phyloP scores from a whole-genome alignment of 2,329 filamentous ascomycete species.

The Diaporthe batatas region DNA sequence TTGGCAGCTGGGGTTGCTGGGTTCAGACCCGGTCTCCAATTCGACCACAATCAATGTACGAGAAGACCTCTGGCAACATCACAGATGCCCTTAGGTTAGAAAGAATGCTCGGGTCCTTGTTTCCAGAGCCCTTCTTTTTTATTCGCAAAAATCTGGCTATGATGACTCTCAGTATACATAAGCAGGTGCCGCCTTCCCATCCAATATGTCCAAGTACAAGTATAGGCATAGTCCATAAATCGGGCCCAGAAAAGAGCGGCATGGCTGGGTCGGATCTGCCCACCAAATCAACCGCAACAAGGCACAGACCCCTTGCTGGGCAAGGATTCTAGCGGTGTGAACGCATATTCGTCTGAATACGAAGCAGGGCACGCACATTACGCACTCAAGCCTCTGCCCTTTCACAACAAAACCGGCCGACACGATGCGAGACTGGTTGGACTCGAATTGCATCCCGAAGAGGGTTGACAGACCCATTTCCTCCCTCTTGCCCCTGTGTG shows the following conservation, averaged over 20 bases:
- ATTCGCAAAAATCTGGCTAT: background rate
- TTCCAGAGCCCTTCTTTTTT: no score
- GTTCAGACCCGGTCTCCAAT: slow-evolving; percentile 6
- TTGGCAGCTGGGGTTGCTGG: background rate
- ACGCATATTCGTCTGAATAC: background rate
- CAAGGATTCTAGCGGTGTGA: slow-evolving; percentile 14
- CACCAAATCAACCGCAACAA: background rate
- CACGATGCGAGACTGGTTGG: background rate
- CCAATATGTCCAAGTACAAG: background rate
- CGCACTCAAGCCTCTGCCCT: background rate
- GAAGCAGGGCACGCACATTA: background rate
- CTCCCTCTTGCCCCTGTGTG: background rate
- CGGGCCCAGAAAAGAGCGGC: slow-evolving; percentile 8
- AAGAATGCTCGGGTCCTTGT: background rate
- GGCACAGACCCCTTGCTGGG: slow-evolving; percentile 4
- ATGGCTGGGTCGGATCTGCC: background rate
- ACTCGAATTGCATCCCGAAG: background rate
- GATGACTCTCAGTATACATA: background rate
- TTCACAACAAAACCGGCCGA: background rate
- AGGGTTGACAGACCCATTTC: background rate
- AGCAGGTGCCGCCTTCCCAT: background rate
- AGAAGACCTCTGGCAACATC: background rate
- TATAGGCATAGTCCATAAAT: background rate
- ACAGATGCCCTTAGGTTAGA: background rate
- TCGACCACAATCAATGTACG: background rate